These are phyloP conservation scores for Vigna nakashimae DNA, from an alignment of 306 rosid genomes.

Conservation along the genomic window DNA sequence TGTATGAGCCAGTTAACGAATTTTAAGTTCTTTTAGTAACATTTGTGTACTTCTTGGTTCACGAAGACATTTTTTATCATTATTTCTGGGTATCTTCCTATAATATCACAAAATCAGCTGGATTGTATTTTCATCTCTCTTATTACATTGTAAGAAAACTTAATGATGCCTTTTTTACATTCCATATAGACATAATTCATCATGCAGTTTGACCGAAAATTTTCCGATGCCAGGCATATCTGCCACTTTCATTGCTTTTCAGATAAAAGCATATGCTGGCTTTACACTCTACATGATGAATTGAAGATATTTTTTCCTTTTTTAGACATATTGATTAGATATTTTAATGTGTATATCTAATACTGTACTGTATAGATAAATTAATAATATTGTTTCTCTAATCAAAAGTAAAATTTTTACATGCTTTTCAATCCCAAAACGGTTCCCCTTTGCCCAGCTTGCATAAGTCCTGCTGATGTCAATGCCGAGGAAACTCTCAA, in stretches of 20 bases:
- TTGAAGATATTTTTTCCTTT: slow-evolving; percentile 3
- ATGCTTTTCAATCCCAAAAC: slow-evolving; percentile 44
- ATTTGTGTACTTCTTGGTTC: slow-evolving; percentile 25
- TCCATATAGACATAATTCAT: slow-evolving; percentile 11
- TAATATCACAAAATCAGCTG: slow-evolving; percentile 18
- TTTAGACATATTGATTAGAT: slow-evolving; percentile 20
- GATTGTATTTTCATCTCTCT: slow-evolving; percentile 11
- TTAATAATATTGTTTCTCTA: slow-evolving; percentile 25
- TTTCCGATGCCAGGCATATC: slow-evolving; percentile 30
- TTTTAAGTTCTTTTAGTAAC: slow-evolving; percentile 31
- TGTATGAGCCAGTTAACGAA: slow-evolving; percentile 31
- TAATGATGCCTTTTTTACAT: slow-evolving; percentile 8
- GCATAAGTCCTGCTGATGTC: slow-evolving; percentile 87
- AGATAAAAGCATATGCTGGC: slow-evolving; percentile 11
- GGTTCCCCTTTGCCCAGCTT: slow-evolving; percentile 62
- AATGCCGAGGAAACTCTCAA: slow-evolving; percentile 84
- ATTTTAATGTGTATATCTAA: slow-evolving; percentile 27
- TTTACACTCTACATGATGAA: slow-evolving; percentile 20
- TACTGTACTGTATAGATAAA: slow-evolving; percentile 10
- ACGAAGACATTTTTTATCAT: slow-evolving; percentile 26
- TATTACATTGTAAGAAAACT: slow-evolving; percentile 23
- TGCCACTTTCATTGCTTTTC: slow-evolving; percentile 32
- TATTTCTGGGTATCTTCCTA: slow-evolving; percentile 28
- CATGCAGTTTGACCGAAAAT: slow-evolving; percentile 19
- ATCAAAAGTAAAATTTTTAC: slow-evolving; percentile 29